These are phyloP conservation scores for Cryoendolithus antarcticus DNA, from an alignment of 2,329 filamentous ascomycete genomes.

Conservation along the genomic window DNA sequence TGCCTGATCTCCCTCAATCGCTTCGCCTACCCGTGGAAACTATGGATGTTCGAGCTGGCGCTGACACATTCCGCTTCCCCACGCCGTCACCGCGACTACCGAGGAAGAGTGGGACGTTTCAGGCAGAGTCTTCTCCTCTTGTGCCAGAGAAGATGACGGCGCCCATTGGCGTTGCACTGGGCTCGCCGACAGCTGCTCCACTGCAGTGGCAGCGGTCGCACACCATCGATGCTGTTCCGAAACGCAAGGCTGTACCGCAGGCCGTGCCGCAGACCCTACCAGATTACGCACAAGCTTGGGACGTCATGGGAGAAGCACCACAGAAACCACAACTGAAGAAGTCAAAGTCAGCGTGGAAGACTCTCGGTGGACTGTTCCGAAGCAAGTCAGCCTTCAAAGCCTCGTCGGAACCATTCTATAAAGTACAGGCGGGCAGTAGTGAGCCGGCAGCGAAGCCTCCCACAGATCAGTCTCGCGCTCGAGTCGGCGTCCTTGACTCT, in stretches of 20 bases:
- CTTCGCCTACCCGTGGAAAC: slow-evolving; percentile 1
- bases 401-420: slow-evolving; percentile 7
- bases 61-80: slow-evolving; percentile 18
- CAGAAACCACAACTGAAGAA: slow-evolving; percentile 8
- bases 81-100: slow-evolving; percentile 15
- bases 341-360: slow-evolving; percentile 20
- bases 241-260: neutral
- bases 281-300: slow-evolving; percentile 3
- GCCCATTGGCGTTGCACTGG: no score
- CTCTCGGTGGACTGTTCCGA: slow-evolving; percentile 15
- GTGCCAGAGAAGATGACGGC: no score
- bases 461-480: neutral
- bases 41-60: slow-evolving; percentile 13
- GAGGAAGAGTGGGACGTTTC: slow-evolving; percentile 11
- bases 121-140: neutral
- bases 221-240: no score
- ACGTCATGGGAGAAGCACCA: neutral
- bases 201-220: no score
- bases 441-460: neutral
- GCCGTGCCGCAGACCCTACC: neutral
- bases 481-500: slow-evolving; percentile 3
- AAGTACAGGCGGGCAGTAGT: slow-evolving; percentile 3
- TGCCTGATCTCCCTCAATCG: no score
- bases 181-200: no score
- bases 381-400: slow-evolving; percentile 10